Conservation (phyloP, 2,329 filamentous ascomycete genomes). For the Aspergillus clavatus region DNA sequence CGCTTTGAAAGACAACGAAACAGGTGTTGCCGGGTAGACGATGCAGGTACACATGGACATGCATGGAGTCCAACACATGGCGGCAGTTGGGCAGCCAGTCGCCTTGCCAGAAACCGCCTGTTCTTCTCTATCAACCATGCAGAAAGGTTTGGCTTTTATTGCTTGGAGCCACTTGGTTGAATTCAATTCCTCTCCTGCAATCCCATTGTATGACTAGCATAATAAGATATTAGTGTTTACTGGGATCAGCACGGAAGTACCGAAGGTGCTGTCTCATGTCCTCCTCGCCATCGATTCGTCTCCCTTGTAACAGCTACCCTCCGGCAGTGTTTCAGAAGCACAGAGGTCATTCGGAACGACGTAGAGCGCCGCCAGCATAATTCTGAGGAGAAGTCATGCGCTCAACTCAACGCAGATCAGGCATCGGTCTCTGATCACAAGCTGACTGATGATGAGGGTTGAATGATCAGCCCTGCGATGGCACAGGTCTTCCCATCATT, state of each 20-base stretch:
- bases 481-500: too few relatives aligned
- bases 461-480: not conserved
- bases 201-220: not conserved
- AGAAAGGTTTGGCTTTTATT: not conserved
- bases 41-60: not conserved
- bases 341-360: not conserved
- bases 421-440: not conserved
- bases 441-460: not conserved
- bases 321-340: too few relatives aligned
- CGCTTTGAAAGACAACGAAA: not conserved
- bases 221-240: not conserved
- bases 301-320: too few relatives aligned
- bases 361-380: not conserved
- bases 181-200: conserved; percentile 10
- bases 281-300: too few relatives aligned
- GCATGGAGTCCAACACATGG: not conserved
- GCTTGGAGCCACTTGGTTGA: conserved; percentile 8
- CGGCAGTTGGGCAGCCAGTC: conserved; percentile 1
- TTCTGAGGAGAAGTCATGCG: not conserved
- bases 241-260: not conserved
- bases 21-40: not conserved
- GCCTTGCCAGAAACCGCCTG: not conserved
- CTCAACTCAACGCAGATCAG: too few relatives aligned
- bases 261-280: too few relatives aligned
- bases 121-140: not conserved